phyloP scores from a whole-genome alignment of 805 yeast genomes.

The Lipomyces mesembrius region DNA sequence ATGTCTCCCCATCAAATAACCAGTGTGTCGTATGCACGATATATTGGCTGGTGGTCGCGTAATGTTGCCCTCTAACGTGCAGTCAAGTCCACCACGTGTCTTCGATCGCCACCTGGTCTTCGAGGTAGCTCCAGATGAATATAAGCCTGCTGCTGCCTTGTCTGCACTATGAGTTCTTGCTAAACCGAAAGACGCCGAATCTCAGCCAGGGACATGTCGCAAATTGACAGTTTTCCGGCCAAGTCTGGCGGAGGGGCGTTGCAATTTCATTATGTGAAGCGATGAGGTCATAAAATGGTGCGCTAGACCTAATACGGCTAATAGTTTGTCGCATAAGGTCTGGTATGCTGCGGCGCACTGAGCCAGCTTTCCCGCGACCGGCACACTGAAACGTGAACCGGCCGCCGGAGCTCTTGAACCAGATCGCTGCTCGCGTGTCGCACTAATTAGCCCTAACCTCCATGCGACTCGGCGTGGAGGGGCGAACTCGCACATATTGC shows the following conservation, averaged over 20 bases:
- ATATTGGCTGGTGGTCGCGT: no score
- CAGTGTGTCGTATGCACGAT: no score
- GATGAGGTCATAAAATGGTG: not conserved
- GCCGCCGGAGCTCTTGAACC: not conserved
- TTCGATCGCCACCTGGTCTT: not conserved
- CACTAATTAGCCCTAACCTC: not conserved
- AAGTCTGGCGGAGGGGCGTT: not conserved
- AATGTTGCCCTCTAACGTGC: no score
- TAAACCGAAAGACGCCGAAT: not conserved
- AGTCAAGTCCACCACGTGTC: no score
- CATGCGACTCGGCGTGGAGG: not conserved
- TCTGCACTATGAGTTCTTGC: not conserved
- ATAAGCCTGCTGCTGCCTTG: not conserved
- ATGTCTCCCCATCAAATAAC: no score
- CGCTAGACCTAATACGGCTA: slow-evolving; percentile 63
- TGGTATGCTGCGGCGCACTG: not conserved
- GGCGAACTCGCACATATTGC: not conserved
- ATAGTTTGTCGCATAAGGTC: slow-evolving; percentile 67
- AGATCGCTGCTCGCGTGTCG: not conserved
- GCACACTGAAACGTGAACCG: slow-evolving; percentile 3
- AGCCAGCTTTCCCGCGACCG: slow-evolving; percentile 3
- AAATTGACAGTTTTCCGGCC: no score
- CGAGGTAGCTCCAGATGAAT: not conserved
- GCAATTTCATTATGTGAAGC: not conserved
- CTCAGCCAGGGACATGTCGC: not conserved